Evolutionary conservation across 306 rosid species (phyloP), one percentile per base, ranked within the genome.

Genomic region (Vicia faba): DNA sequence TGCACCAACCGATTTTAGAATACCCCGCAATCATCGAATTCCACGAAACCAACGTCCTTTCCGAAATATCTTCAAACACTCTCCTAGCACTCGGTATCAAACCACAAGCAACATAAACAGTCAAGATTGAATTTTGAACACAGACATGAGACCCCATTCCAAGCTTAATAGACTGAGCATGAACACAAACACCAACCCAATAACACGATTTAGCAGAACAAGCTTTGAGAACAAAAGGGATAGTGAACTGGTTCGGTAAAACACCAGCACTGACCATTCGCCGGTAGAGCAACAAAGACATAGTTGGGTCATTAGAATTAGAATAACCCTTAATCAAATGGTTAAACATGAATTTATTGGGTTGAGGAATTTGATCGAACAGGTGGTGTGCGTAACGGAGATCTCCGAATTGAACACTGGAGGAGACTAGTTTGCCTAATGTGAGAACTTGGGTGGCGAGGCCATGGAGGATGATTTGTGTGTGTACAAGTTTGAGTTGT

Each of bases 281-380:
- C 38, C 80, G 74, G 76, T 78, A 85, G 0, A 87, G 84, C 28
- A 65, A 63, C 66, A 85, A 44, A 7, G 83, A 75, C 53, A 46
- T 72, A 1, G 50, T 25, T 43, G 83, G 80, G 62, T 86, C 76
- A 55, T 69, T 58, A 11, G 71, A 70, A 73, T 79, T 77, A 11
- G 86, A 82, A 84, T 81, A 83, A n/a, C 82, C 85, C 74, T 75
- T 85, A 20, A 87, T 85, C 68, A 91, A 78, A 76, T 88, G 83
- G 70, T 88, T 87, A 79, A 79, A 88, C 87, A 86, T 88, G 66
- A 81, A 91, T 57, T 77, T 91, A 58, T 89, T 87, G 12, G 92
- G 96, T 48, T 82, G 75, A 7, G 53, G 45, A 56, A 72, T 71
- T 40, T 72, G 75, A 62, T 84, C 83, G 20, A 85, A 87, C 61